A percentile compares a stretch with the other conserved stretches of the same genome.
These are phyloP conservation scores for Hericium rajendrae DNA, from an alignment of 768 basidiomycete genomes.

Conservation along the genomic window DNA sequence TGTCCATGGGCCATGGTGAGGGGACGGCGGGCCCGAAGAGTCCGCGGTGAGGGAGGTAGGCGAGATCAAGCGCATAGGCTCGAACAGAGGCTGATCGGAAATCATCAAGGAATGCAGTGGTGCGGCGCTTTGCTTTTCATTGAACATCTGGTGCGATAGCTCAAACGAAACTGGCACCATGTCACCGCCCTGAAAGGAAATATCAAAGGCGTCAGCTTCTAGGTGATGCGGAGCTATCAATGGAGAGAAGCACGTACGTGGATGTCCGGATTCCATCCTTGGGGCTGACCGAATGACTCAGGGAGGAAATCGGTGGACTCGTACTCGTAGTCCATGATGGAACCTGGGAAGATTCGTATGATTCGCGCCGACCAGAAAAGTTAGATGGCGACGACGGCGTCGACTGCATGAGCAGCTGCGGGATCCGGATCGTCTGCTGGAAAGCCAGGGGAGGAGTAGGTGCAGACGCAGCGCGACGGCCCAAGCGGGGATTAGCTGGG, in stretches of 20 bases:
- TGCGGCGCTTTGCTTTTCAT: not conserved
- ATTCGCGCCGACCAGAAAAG: constrained; percentile 42
- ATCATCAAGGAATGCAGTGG: not conserved
- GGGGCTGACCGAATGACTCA: constrained; percentile 4
- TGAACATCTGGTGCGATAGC: not conserved
- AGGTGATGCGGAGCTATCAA: not conserved
- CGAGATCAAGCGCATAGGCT: not conserved
- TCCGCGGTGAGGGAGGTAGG: not conserved
- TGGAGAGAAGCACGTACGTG: not conserved
- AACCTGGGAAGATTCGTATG: constrained; percentile 21
- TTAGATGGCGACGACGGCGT: constrained; percentile 53
- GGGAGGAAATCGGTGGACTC: constrained; percentile 27
- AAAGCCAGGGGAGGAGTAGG: constrained; percentile 57
- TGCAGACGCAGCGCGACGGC: constrained; percentile 40
- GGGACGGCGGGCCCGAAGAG: constrained; percentile 13
- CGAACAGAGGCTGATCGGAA: not conserved
- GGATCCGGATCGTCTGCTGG: constrained; percentile 65
- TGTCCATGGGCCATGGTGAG: constrained; percentile 4
- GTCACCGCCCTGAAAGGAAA: not conserved
- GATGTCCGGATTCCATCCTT: constrained; percentile 9
- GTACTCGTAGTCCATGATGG: constrained; percentile 44
- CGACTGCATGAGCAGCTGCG: constrained; percentile 53
- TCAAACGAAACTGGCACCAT: not conserved
- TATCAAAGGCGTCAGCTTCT: not conserved
- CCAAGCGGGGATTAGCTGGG: constrained; percentile 20